Evolutionary conservation across 106 monocot species (phyloP), one percentile per base, ranked within the genome.

Genomic region (Acanthochlamys bracteata): DNA sequence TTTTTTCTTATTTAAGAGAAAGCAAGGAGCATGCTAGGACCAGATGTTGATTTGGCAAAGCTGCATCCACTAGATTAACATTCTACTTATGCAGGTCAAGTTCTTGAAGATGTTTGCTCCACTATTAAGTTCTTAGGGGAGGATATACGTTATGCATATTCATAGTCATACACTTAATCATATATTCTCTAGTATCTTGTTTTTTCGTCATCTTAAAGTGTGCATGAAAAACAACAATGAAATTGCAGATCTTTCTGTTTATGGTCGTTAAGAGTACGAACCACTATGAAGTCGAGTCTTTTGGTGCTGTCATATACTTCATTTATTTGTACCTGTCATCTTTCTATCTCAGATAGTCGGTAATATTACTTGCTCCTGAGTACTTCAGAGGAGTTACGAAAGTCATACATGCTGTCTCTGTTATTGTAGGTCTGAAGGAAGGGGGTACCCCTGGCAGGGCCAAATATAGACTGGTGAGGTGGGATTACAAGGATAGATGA

Each of bases 401-500:
- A 82, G 83, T 98, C 49, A 82, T 98, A 55, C 91, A 85, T 77
- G 80, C 88, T 67, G 83, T 79, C 23, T 98, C 96, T 55, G 96
- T 88, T 62, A 98, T 98, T 70, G 85, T 98, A 11, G 96, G 96
- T 43, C 96, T 88, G 22, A 91, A 91, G 83, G 96, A 98, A 85
- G 96, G 96, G 17, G 96, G 91, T 76, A 98, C 96, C 69, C 96
- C 96, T 78, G 96, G 88, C 66, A 87, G 96, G 76, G 75, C 72
- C 39, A 98, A 98, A 80, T 98, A 98, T 55, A 88, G 74, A 21
- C 91, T 91, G 75, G 91, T 98, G 85, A 53, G 80, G 66, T 61
- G 20, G 17, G 17, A 33, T 6, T 19, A 46, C 47, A 60, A 66
- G 33, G 20, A 47, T 49, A 51, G 9, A 10, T 33, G 33, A 3